Evolutionary conservation across 441 rosid genomes (phyloP), one percentile per base, ranked within the genome.

Genomic region (Aquilaria agallochum): DNA sequence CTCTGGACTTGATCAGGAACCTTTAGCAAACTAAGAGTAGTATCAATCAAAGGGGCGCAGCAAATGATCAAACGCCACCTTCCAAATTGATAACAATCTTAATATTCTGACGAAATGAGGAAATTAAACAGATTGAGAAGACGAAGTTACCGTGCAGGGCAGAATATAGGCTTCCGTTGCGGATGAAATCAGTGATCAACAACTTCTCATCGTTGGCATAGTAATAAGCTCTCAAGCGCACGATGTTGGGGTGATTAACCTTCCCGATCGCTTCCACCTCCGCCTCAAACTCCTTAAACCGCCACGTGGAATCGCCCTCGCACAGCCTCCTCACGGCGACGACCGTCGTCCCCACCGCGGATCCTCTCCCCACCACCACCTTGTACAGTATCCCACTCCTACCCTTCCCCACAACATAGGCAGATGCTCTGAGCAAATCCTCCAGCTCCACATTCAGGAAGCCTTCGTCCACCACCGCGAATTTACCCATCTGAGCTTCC

Each of bases 341-440:
- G 2, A 77, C 86, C n/a, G 82, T 60, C 13, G 85, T 67, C 68
- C 68, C 78, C 33, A 64, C 82, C 67, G 65, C 74, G 0, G 84
- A 72, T 55, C 88, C 91, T 48, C 87, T 71, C 9, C 86, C 84
- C 4, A 77, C 75, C 0, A 86, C 88, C 20, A 92, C 98, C 76
- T 78, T 92, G 63, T 92, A 92, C 56, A 92, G 81, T 0, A 92
- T 90, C 61, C 98, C 98, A 60, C 86, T 81, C 78, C 85, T 76
- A 47, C 92, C 78, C 67, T 90, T 92, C 20, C 97, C 98, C 30
- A 81, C 85, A 42, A 92, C 98, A 68, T 78, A 86, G 2, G 98
- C 98, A 1, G 97, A 88, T 7, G 97, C 97, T 80, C 97, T 84
- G 62, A 92, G 60, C 77, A 92, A 63, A 69, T 88, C 97, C 75